These are phyloP conservation scores for Ramalina intermedia DNA, from an alignment of 495 filamentous ascomycete genomes.

Conservation along the genomic window DNA sequence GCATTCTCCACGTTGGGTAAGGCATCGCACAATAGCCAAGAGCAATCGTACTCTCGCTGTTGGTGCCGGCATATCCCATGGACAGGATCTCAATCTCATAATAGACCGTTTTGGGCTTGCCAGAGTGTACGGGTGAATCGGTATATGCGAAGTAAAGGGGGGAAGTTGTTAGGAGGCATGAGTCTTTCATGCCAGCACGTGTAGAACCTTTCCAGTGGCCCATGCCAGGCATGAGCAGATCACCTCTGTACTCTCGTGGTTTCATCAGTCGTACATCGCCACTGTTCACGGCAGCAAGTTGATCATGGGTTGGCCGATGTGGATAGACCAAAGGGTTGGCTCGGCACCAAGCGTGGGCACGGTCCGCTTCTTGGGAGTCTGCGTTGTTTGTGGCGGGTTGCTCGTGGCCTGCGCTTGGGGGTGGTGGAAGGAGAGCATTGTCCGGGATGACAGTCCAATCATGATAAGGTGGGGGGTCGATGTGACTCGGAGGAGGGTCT, in stretches of 20 bases:
- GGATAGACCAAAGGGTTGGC: conserved; percentile 49
- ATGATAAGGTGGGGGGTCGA: conserved; percentile 47
- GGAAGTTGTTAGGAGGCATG: conserved; percentile 45
- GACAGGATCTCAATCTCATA: conserved; percentile 55
- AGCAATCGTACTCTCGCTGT: conserved; percentile 47
- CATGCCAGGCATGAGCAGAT: conserved; percentile 17
- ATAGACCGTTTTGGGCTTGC: conserved; percentile 49
- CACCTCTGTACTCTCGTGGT: conserved; percentile 34
- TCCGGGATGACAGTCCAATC: conserved; percentile 77
- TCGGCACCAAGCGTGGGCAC: conserved; percentile 57
- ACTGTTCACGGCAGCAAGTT: conserved; percentile 26
- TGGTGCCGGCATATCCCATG: conserved; percentile 23
- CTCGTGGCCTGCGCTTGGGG: conserved; percentile 55
- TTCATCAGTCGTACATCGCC: conserved; percentile 32
- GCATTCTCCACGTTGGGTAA: conserved; percentile 76
- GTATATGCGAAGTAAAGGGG: conserved; percentile 59
- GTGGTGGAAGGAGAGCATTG: conserved; percentile 66
- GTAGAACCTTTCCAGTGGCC: conserved; percentile 35
- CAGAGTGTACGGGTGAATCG: conserved; percentile 51
- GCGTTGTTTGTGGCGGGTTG: conserved; percentile 63
- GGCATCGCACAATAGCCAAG: conserved; percentile 69
- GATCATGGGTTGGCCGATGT: conserved; percentile 25
- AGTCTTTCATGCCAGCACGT: conserved; percentile 23
- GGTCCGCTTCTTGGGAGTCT: conserved; percentile 48
- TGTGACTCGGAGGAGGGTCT: conserved; percentile 11